Percentiles rank a stretch among this genome's conserved stretches.
Conservation (phyloP, 305 asterid species). For the Fraxinus dipetala region DNA sequence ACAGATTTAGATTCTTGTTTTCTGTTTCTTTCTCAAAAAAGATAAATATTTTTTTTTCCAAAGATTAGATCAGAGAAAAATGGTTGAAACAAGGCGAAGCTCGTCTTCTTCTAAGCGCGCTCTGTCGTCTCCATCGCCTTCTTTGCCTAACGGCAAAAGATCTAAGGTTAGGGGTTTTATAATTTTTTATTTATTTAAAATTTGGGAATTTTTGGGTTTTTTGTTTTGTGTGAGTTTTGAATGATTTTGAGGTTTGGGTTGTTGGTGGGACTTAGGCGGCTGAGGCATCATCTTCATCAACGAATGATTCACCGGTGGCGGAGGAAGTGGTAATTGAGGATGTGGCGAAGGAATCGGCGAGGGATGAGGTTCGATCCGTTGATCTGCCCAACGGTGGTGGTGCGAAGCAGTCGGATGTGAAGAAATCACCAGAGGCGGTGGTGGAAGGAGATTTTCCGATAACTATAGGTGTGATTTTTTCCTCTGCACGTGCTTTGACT, state of each 20-base stretch:
- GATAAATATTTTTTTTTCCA: not conserved
- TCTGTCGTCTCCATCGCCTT: conserved; percentile 30
- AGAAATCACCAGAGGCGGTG: conserved; percentile 34
- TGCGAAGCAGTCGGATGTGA: conserved; percentile 38
- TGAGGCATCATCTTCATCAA: conserved; percentile 32
- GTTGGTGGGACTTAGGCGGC: conserved; percentile 21
- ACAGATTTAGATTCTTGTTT: not conserved
- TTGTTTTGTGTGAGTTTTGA: conserved; percentile 6
- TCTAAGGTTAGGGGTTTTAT: conserved; percentile 25
- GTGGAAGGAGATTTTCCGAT: conserved; percentile 33
- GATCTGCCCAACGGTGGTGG: conserved; percentile 45
- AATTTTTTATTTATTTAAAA: not conserved
- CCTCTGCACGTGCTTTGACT: conserved; percentile 22
- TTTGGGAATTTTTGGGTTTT: not conserved
- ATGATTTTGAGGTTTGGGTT: not conserved
- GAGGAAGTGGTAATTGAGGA: conserved; percentile 17
- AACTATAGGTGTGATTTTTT: conserved; percentile 11
- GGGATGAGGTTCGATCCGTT: conserved; percentile 50
- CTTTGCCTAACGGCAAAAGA: conserved; percentile 33
- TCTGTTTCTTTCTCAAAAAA: not conserved
- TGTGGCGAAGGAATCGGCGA: conserved; percentile 39
- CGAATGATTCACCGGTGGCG: conserved; percentile 21
- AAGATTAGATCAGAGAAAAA: conserved; percentile 19
- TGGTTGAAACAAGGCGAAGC: conserved; percentile 42
- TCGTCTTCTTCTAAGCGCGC: conserved; percentile 38